Percentiles rank a stretch among this genome's conserved stretches.
Evolutionary conservation across 441 rosid species (phyloP).

Genomic region (Corymbia calophylla): DNA sequence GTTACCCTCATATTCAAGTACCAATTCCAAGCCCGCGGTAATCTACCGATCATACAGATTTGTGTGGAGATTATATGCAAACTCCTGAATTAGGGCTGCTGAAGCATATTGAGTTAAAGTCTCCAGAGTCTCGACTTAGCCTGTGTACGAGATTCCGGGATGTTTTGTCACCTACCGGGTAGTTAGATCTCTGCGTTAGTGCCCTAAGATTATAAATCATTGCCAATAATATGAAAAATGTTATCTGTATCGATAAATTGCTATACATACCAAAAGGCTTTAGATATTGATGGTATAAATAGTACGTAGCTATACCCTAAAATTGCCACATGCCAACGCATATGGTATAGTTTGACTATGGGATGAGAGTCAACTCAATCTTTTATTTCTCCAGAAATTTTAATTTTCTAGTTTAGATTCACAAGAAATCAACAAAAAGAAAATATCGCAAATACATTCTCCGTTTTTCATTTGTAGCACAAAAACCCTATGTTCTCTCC

Average conservation of each 20-base stretch:
- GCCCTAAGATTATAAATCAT: too few relatives aligned
- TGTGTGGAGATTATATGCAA: not conserved
- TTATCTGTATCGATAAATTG: not conserved
- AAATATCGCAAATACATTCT: too few relatives aligned
- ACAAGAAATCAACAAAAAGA: too few relatives aligned
- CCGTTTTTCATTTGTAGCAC: too few relatives aligned
- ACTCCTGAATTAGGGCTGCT: not conserved
- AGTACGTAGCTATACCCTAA: not conserved
- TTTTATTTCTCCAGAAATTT: too few relatives aligned
- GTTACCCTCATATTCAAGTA: not conserved
- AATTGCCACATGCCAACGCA: not conserved
- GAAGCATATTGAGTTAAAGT: not conserved
- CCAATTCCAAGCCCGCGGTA: not conserved
- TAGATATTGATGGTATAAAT: too few relatives aligned
- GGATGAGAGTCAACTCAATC: too few relatives aligned
- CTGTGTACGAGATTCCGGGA: not conserved
- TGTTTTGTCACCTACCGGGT: not conserved
- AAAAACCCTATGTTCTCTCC: too few relatives aligned
- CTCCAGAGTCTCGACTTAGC: not conserved
- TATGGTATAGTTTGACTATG: not conserved
- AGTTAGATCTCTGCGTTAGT: not conserved
- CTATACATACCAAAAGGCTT: too few relatives aligned
- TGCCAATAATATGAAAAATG: not conserved
- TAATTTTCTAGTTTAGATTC: too few relatives aligned
- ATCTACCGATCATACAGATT: not conserved